phyloP scores from a whole-genome alignment of 441 rosid genomes.

The Populus hybrid region DNA sequence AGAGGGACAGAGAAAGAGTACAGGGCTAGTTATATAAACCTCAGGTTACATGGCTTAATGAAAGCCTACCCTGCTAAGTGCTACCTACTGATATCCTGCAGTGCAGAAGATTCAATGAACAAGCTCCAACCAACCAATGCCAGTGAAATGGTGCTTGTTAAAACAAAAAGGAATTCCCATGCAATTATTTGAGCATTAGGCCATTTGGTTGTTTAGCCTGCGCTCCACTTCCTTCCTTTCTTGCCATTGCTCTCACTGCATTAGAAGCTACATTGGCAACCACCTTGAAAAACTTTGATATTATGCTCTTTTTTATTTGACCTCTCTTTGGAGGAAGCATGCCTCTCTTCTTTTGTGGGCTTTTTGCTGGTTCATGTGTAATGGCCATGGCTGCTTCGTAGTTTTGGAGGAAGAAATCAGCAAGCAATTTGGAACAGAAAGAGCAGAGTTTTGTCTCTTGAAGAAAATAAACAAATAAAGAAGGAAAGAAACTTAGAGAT shows the following conservation, averaged over 20 bases:
- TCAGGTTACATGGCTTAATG: neutral
- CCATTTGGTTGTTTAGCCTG: conserved; percentile 7
- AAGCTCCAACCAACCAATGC: neutral
- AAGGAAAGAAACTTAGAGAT: neutral
- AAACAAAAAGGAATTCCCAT: neutral
- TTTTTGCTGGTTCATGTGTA: neutral
- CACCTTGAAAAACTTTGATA: conserved; percentile 18
- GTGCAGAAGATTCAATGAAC: neutral
- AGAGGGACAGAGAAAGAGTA: neutral
- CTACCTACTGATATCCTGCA: neutral
- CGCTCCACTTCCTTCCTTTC: conserved; percentile 8
- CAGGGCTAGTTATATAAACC: neutral
- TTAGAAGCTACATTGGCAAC: conserved; percentile 9
- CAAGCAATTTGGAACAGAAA: neutral
- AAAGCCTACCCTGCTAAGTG: neutral
- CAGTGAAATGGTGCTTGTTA: neutral
- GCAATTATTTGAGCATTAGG: neutral
- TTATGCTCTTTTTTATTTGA: conserved; percentile 25
- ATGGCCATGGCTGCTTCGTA: conserved; percentile 11
- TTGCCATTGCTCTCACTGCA: conserved; percentile 11
- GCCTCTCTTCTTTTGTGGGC: conserved; percentile 2
- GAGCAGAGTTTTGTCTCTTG: no score
- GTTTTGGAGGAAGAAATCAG: neutral
- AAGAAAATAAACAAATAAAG: neutral
- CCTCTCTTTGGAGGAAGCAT: conserved; percentile 41